These are phyloP conservation scores for Luvunga scandens DNA, from an alignment of 345 rosid genomes.

Conservation along the genomic window DNA sequence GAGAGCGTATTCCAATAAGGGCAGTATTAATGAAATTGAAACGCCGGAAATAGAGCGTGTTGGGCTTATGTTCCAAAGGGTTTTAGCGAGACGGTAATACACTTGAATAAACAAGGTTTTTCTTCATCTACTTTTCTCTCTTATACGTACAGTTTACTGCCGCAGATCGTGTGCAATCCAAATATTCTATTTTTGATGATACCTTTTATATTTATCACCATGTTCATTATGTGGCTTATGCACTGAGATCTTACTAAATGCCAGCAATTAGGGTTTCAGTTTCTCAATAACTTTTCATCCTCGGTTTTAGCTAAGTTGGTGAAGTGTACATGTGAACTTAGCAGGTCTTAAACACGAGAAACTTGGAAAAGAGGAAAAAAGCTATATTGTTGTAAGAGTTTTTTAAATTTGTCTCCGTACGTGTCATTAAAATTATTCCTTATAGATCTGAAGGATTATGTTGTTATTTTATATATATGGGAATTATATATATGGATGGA, in stretches of 20 bases:
- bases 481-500: neutral
- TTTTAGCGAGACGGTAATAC: neutral
- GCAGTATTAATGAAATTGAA: neutral
- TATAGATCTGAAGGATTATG: neutral
- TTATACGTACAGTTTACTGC: neutral
- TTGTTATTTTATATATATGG: neutral
- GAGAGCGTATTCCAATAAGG: neutral
- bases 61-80: neutral
- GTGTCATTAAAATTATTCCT: neutral
- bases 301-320: neutral
- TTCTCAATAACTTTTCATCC: neutral
- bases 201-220: neutral
- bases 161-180: neutral
- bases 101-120: neutral
- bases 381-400: too few relatives aligned
- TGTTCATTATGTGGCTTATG: neutral
- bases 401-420: neutral
- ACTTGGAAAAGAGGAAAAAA: neutral
- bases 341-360: neutral
- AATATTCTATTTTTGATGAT: neutral
- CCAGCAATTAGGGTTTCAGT: neutral
- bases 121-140: neutral
- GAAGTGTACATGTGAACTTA: too few relatives aligned
- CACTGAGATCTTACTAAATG: neutral
- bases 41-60: neutral